Evolutionary conservation across 2,329 filamentous ascomycete species (phyloP), one percentile per base, ranked within the genome.

Genomic region (Venturia aucupariae): DNA sequence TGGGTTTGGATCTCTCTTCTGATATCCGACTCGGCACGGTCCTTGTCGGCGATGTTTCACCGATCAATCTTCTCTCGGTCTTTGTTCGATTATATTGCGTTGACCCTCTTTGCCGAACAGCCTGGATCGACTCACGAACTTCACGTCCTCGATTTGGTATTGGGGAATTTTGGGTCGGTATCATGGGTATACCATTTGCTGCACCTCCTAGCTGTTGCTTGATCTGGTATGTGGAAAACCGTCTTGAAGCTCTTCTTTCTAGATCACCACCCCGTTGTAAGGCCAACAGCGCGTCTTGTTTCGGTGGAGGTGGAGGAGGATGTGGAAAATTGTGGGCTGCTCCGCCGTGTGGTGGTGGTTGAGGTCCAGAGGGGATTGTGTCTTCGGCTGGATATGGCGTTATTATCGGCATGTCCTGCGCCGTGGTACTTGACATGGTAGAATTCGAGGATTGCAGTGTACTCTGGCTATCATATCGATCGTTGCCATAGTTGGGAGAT

Each of bases 171-270:
- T 95, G 91, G 5, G 90, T 81, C 32, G 93, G 92, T 24, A 97
- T 84, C 72, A 95, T 89, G 7, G 92, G 91, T 19, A 97, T 88
- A 24, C 90, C 91, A 75, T 87, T 92, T 19, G 89, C 84, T 46
- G 88, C 87, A 19, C 86, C 84, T 13, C 93, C 93, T 1, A 97
- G 80, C 71, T 96, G 92, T 73, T 97, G 97, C 57, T 91, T 90
- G 69, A 99, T 96, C 72, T 99, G 94, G 73, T 97, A 99, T 63
- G 92, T 90, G 1, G 94, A 97, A 73, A 97, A 99, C 71, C 94
- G 83, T 69, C 93, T 84, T 17, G 94, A 99, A 0, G 94, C 94
- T 73, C 94, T 84, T 72, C 94, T 85, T 76, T 99, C 94, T 61
- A 99, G 79, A 69, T 97, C 92, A 24, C 93, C 93, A 41, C 92